Evolutionary conservation across 192 early-diverging fungal genomes (phyloP).

Genomic region (Gonapodya prolifera): DNA sequence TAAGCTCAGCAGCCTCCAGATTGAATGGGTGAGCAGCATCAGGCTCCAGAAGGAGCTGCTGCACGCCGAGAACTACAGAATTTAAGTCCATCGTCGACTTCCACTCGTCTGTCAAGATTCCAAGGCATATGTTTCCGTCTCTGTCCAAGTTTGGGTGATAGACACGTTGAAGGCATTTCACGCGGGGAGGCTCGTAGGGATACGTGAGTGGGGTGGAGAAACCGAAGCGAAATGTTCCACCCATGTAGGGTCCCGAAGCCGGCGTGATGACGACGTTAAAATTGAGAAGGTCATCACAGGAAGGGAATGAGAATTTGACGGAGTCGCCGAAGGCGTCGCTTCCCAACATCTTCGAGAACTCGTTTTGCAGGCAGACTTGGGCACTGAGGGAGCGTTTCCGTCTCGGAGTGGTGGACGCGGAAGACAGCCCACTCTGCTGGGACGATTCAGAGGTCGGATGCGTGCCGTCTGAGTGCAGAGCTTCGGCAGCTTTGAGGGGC

Average conservation of each 20-base stretch:
- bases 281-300: not conserved
- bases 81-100: not conserved
- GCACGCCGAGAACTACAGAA: not conserved
- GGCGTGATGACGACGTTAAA: not conserved
- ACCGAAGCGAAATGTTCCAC: not conserved
- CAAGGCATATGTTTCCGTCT: not conserved
- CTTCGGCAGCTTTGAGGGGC: not conserved
- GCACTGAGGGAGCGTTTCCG: not conserved
- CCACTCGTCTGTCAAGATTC: not conserved
- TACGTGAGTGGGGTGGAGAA: not conserved
- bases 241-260: not conserved
- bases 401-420: not conserved
- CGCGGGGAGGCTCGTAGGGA: not conserved
- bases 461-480: too few species aligned
- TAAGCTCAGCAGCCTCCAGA: not conserved
- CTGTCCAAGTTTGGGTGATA: not conserved
- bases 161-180: not conserved
- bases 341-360: not conserved
- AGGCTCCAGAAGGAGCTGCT: not conserved
- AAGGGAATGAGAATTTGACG: not conserved
- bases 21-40: not conserved
- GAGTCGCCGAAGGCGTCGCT: not conserved
- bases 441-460: too few species aligned
- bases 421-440: not conserved
- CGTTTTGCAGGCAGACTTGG: not conserved